Evolutionary conservation across 371 early-diverging fungal species (phyloP), one percentile per base, ranked within the genome.

Genomic region (Mortierella sp.): DNA sequence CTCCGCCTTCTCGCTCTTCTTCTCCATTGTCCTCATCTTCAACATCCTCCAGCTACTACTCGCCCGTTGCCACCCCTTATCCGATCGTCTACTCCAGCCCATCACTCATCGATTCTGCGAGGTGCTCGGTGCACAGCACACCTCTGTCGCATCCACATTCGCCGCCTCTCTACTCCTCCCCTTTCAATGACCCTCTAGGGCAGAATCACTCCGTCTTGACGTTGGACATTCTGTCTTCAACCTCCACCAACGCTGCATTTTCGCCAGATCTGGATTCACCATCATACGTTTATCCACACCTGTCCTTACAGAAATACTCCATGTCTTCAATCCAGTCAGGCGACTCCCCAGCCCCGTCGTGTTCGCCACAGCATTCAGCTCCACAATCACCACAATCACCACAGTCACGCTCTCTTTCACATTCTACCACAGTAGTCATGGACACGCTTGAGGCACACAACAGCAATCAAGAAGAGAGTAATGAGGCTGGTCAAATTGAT

Each of bases 21-120:
- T 62, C 54, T 0, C 37, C 48, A n/a, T 54, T 54, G 1, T 43
- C 62, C 23, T 62, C 51, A 7, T 51, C 60, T 14, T 52, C 52
- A 1, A 11, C 60, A 9, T 51, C 51, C 26, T 26, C 50, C 1
- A 42, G 39, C 34, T 39, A 44, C 21, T 60, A 56, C 51, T 72
- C 72, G n/a, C 51, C 60, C 44, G 9, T 55, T 9, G 6, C 54
- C 56, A 39, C 52, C 4, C 72, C 72, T 15, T 72, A 72, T 32
- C 72, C 72, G 5, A 23, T 72, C 37, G 72, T 71, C 44, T 46
- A 60, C 23, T 64, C 71, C 21, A 54, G 55, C n/a, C 71, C 71
- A 2, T 59, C 71, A 1, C 71, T 63, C 27, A 58, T 71, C 12
- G 71, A 71, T 48, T 48, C 58, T 23, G 64, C 49, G 15, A 59